Evolutionary conservation across 768 basidiomycete species (phyloP).

Genomic region (Phanerodontia chrysosporium): DNA sequence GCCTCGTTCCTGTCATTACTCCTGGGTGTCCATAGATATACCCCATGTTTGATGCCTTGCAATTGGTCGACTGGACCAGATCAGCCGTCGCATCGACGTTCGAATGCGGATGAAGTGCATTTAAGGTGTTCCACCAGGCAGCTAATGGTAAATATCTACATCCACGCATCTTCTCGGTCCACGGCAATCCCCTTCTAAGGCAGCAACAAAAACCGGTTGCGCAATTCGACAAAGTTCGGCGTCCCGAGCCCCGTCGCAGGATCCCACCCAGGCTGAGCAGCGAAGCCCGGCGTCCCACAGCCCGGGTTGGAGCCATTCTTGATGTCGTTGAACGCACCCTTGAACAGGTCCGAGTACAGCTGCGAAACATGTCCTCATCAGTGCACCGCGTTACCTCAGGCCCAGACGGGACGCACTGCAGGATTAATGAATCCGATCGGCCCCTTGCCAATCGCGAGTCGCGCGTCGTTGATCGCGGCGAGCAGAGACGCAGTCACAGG

Average conservation of each 20-base stretch:
- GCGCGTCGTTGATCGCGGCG: conserved; percentile 35
- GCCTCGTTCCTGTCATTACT: background rate
- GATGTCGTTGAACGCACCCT: conserved; percentile 29
- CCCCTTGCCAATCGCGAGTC: conserved; percentile 29
- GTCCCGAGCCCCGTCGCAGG: conserved; percentile 32
- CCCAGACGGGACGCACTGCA: conserved; percentile 41
- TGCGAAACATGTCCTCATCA: background rate
- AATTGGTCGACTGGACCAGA: too few relatives aligned
- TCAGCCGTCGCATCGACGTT: too few relatives aligned
- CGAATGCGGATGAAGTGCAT: too few relatives aligned
- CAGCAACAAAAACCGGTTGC: background rate
- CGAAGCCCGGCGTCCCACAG: conserved; percentile 31
- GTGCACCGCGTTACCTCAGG: background rate
- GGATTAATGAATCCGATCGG: conserved; percentile 54
- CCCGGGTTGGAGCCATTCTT: conserved; percentile 32
- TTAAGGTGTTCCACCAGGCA: too few relatives aligned
- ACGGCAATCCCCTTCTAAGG: background rate
- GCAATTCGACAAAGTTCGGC: conserved; percentile 22
- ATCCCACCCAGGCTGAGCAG: conserved; percentile 30
- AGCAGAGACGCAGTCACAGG: conserved; percentile 32
- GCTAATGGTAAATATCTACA: too few relatives aligned
- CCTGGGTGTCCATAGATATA: background rate
- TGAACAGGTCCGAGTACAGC: conserved; percentile 19
- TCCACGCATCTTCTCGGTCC: too few relatives aligned
- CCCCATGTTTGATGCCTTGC: too few relatives aligned